These are phyloP conservation scores for Castanopsis chinensis DNA, from an alignment of 306 rosid species.

Conservation along the genomic window DNA sequence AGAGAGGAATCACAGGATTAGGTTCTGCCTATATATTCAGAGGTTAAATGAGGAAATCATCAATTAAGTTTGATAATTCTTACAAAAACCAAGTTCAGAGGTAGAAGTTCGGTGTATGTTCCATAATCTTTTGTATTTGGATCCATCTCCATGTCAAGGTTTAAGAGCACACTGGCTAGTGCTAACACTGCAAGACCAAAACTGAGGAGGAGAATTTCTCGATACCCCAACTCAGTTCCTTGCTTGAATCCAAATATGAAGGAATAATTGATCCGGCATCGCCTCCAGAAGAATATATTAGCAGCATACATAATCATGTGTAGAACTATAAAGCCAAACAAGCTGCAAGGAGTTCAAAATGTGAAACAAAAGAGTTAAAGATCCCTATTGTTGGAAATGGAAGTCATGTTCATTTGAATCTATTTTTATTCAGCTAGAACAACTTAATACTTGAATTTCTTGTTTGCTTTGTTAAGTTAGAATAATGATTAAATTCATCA, in stretches of 20 bases:
- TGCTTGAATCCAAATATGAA: slow-evolving; percentile 78
- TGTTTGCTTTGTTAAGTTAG: too few relatives aligned
- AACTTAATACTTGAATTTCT: too few relatives aligned
- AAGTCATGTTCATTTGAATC: too few relatives aligned
- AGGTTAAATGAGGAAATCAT: background rate
- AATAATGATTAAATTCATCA: too few relatives aligned
- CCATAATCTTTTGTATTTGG: slow-evolving; percentile 33
- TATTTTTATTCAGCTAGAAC: too few relatives aligned
- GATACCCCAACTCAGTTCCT: slow-evolving; percentile 57
- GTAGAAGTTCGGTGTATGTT: slow-evolving; percentile 60
- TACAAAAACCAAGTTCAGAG: slow-evolving; percentile 56
- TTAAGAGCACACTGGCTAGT: slow-evolving; percentile 54
- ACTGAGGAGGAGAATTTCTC: slow-evolving; percentile 46
- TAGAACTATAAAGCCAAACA: slow-evolving; percentile 58
- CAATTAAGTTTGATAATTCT: slow-evolving; percentile 16
- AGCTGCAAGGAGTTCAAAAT: slow-evolving; percentile 40
- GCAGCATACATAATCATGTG: slow-evolving; percentile 76
- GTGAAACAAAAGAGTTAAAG: too few relatives aligned
- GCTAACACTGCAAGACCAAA: slow-evolving; percentile 51
- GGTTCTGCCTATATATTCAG: background rate
- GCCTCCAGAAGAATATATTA: slow-evolving; percentile 59
- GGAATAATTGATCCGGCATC: slow-evolving; percentile 56
- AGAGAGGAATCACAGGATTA: too few relatives aligned
- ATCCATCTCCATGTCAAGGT: slow-evolving; percentile 55
- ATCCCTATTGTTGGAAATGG: too few relatives aligned